Percentiles rank a stretch among this genome's conserved stretches.
These are phyloP conservation scores for Kwoniella newhampshirensis DNA, from an alignment of 768 basidiomycete genomes.

Conservation along the genomic window DNA sequence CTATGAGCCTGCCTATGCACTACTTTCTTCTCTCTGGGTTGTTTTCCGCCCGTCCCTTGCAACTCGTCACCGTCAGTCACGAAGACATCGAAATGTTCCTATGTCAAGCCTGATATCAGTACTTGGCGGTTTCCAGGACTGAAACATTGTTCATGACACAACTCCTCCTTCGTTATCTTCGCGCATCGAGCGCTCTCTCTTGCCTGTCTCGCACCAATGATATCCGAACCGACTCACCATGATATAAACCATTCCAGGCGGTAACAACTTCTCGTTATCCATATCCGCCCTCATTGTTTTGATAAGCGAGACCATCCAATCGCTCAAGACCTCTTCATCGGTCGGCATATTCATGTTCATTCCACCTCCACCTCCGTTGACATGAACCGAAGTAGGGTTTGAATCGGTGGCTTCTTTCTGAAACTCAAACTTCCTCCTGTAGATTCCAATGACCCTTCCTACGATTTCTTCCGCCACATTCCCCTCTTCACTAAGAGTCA, in stretches of 20 bases:
- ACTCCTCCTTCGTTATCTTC: too few relatives aligned
- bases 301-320: constrained; percentile 52
- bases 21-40: constrained; percentile 9
- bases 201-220: too few relatives aligned
- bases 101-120: too few relatives aligned
- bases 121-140: too few relatives aligned
- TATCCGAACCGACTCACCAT: too few relatives aligned
- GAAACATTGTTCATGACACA: too few relatives aligned
- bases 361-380: background rate
- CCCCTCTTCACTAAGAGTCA: constrained; percentile 53
- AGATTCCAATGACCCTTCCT: constrained; percentile 37
- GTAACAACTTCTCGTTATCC: constrained; percentile 54
- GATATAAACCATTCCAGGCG: constrained; percentile 48
- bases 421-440: background rate
- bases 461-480: constrained; percentile 54
- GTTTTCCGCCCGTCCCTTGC: background rate
- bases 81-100: constrained; percentile 43
- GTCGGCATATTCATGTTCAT: constrained; percentile 2
- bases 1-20: constrained; percentile 28
- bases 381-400: background rate
- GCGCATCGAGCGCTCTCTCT: too few relatives aligned
- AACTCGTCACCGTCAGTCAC: constrained; percentile 15
- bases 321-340: constrained; percentile 40
- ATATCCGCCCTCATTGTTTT: constrained; percentile 54
- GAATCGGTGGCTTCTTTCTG: background rate